A percentile compares a stretch with the other conserved stretches of the same genome.
phyloP scores from a whole-genome alignment of 164 flowering plant species.

The Vitis vinifera region DNA sequence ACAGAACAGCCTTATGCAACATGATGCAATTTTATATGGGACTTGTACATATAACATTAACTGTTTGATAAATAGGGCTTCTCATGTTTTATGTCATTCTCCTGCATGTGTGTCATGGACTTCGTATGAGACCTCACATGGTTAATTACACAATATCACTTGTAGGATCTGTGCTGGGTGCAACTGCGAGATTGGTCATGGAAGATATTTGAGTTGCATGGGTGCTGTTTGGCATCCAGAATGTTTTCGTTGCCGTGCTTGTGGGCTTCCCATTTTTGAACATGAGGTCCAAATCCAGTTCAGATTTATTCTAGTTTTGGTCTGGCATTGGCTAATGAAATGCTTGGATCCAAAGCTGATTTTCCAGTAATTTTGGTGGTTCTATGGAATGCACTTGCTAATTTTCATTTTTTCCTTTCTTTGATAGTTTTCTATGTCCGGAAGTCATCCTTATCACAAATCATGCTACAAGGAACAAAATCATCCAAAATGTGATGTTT shows the following conservation, averaged over 20 bases:
- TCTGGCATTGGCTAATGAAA: neutral
- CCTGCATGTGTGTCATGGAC: neutral
- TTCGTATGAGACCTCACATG: neutral
- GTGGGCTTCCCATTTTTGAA: slow-evolving; percentile 83
- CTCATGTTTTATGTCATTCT: neutral
- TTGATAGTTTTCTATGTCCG: slow-evolving; percentile 82
- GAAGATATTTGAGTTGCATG: slow-evolving; percentile 91
- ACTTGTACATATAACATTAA: too few species aligned
- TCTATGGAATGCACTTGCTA: neutral
- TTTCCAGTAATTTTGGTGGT: neutral
- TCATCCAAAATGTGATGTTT: slow-evolving; percentile 98
- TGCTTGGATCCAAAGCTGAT: neutral
- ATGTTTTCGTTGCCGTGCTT: slow-evolving; percentile 89
- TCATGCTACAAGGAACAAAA: slow-evolving; percentile 83
- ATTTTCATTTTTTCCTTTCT: slow-evolving; percentile 9
- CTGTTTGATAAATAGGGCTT: too few species aligned
- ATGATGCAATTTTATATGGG: too few species aligned
- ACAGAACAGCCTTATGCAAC: too few species aligned
- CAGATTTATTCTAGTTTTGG: neutral
- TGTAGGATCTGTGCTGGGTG: slow-evolving; percentile 91
- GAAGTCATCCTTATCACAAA: slow-evolving; percentile 80
- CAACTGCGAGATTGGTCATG: slow-evolving; percentile 83
- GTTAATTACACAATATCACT: neutral
- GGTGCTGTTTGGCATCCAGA: slow-evolving; percentile 94
- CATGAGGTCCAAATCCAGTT: slow-evolving; percentile 60